Base-by-base conservation (phyloP, 176 grass and related monocot species). In the Oryza meyeriana region DNA sequence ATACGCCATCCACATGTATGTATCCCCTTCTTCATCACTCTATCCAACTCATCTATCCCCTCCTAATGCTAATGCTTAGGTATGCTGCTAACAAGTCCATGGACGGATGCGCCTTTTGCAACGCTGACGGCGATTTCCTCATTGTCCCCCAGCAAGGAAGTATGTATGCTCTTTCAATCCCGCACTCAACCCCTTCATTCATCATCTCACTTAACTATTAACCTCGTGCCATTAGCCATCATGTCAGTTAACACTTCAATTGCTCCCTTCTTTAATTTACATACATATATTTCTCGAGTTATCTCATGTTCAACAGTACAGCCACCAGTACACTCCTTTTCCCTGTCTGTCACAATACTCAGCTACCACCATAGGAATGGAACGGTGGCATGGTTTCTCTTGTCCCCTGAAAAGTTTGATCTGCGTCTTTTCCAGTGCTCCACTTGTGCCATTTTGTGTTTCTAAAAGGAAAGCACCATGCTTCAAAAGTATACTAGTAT, bases 111-210 rank as follows among this genome's bases (percentile, higher is more conserved):
- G 90, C 95, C 84, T 91, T 98, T 6, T 98, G 95, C 84, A 98
- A 98, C 52, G 95, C 90, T 0, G 95, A 98, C 52, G 92, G 95
- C 48, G 95, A 98, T 88, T 98, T 98, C 86, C 88, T 98, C 78
- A 74, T 93, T 52, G 88, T 98, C 47, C 90, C 95, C 8, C 95
- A 94, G 30, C 81, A 88, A 82, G 95, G 92, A 88, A 94, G 95
- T 93, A 89, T 79, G 88, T n/a, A n/a, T 45, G 4, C 38, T 39
- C 38, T 8, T n/a, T n/a, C n/a, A n/a, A n/a, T n/a, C n/a, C n/a
- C n/a, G n/a, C n/a, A n/a, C n/a, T n/a, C n/a, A n/a, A n/a, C n/a
- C n/a, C n/a, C n/a, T n/a, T n/a, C n/a, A n/a, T n/a, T n/a, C n/a
- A n/a, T n/a, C n/a, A n/a, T n/a, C n/a, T n/a, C n/a, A n/a, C n/a